Conservation (phyloP, 73 alveolate species). For the Paramecium bursaria region DNA sequence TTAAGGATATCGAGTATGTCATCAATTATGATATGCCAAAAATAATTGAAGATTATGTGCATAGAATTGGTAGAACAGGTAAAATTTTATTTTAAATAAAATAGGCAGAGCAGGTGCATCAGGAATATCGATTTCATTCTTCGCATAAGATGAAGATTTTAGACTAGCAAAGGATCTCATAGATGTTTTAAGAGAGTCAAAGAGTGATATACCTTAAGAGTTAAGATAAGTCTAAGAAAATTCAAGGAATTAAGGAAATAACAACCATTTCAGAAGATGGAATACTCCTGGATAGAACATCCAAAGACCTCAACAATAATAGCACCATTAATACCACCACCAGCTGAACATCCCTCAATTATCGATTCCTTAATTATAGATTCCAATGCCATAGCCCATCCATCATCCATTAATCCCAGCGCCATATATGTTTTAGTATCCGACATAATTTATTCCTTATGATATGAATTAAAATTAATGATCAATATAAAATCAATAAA, state of each 20-base stretch:
- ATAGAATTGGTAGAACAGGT: slow-evolving; percentile 96
- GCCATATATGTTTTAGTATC: too few relatives aligned
- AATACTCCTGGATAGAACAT: slow-evolving; percentile 15
- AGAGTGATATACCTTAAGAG: slow-evolving; percentile 44
- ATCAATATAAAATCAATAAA: too few relatives aligned
- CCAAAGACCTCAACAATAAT: too few relatives aligned
- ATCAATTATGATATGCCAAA: slow-evolving; percentile 86
- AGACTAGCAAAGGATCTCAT: slow-evolving; percentile 62
- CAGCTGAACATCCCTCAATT: too few relatives aligned
- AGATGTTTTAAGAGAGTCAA: slow-evolving; percentile 27
- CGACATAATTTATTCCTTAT: too few relatives aligned
- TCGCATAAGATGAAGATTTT: slow-evolving; percentile 62
- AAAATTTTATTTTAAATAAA: neutral
- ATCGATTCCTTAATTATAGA: too few relatives aligned
- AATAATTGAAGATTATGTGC: slow-evolving; percentile 90
- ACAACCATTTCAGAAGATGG: slow-evolving; percentile 61
- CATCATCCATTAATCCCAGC: too few relatives aligned
- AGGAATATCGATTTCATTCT: slow-evolving; percentile 84
- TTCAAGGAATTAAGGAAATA: neutral
- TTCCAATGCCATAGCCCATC: too few relatives aligned
- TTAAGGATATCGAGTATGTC: slow-evolving; percentile 84
- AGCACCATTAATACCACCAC: too few relatives aligned
- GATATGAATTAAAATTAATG: too few relatives aligned
- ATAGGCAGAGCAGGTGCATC: slow-evolving; percentile 84
- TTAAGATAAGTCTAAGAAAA: neutral